These are phyloP conservation scores for Psilocybe sp. DNA, from an alignment of 768 basidiomycete species.

Conservation along the genomic window DNA sequence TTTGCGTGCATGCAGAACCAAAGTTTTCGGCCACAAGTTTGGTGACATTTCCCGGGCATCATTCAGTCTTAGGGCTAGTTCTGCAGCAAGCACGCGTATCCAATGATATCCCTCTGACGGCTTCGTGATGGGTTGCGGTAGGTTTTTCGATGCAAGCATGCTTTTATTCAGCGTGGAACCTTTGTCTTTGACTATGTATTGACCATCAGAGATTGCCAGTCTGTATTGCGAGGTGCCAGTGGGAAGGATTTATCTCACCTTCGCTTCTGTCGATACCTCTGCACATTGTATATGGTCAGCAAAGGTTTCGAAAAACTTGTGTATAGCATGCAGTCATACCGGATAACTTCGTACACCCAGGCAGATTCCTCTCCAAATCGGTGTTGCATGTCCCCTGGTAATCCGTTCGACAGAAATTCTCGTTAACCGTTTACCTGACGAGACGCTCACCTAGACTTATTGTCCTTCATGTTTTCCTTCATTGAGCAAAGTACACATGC, in stretches of 20 bases:
- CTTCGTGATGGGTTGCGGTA: conserved; percentile 73
- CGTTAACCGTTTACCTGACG: not conserved
- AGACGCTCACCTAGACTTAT: conserved; percentile 52
- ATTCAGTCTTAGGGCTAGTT: conserved; percentile 79
- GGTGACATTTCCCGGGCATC: conserved; percentile 75
- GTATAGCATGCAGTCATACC: conserved; percentile 45
- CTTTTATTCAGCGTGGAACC: conserved; percentile 71
- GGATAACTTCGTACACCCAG: conserved; percentile 90
- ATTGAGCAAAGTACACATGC: conserved; percentile 2
- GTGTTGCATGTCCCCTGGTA: conserved; percentile 71
- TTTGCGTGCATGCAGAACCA: conserved; percentile 77
- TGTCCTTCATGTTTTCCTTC: conserved; percentile 33
- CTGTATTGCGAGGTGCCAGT: no score
- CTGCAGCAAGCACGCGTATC: conserved; percentile 89
- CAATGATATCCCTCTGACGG: conserved; percentile 80
- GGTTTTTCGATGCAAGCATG: conserved; percentile 96
- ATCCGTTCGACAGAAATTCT: conserved; percentile 5
- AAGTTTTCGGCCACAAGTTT: conserved; percentile 88
- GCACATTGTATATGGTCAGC: conserved; percentile 2
- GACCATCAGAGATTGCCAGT: no score
- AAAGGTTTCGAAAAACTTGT: not conserved
- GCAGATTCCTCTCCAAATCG: conserved; percentile 81
- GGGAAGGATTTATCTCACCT: conserved; percentile 45
- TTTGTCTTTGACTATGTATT: conserved; percentile 89
- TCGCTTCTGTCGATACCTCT: conserved; percentile 88